A percentile compares a stretch with the other conserved stretches of the same genome.
These are phyloP conservation scores for Theobroma grandiflorum DNA, from an alignment of 441 rosid genomes.

Conservation along the genomic window DNA sequence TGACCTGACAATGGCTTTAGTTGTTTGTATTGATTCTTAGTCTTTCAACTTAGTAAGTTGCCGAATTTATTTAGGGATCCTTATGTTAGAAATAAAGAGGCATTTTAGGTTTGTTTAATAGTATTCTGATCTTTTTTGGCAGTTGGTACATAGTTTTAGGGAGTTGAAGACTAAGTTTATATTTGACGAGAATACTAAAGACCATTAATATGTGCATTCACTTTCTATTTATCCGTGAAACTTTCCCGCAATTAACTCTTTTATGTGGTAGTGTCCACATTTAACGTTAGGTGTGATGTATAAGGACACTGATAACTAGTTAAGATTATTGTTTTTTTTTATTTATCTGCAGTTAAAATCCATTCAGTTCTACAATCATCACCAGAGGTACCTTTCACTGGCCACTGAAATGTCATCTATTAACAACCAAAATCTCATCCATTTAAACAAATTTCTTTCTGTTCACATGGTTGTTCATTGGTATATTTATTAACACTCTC, in stretches of 20 bases:
- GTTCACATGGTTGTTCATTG: not conserved
- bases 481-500: not conserved
- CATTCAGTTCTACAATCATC: not conserved
- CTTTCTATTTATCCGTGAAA: no score
- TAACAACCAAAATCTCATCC: not conserved
- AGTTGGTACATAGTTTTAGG: not conserved
- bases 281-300: not conserved
- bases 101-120: not conserved
- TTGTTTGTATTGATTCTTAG: not conserved
- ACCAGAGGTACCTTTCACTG: not conserved
- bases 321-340: not conserved
- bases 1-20: not conserved
- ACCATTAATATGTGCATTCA: no score
- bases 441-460: not conserved
- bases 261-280: not conserved
- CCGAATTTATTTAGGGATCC: not conserved
- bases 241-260: not conserved
- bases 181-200: no score
- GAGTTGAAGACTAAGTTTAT: not conserved
- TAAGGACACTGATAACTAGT: not conserved
- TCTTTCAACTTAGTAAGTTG: not conserved
- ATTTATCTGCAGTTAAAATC: not conserved
- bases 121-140: not conserved
- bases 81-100: not conserved
- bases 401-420: not conserved